These are phyloP conservation scores for Saccharomyces hybrid DNA, from an alignment of 1,139 yeast species.

Conservation along the genomic window DNA sequence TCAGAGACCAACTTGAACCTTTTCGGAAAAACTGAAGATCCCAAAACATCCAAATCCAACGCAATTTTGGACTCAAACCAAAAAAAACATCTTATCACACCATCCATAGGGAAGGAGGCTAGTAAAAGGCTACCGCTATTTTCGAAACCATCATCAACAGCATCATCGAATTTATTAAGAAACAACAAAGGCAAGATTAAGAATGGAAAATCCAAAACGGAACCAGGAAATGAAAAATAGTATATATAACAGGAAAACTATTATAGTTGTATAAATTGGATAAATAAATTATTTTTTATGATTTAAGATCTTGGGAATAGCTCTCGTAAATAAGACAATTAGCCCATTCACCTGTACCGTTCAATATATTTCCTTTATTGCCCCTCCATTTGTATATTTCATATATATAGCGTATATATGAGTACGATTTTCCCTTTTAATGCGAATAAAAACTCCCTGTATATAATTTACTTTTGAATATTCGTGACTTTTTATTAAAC, in stretches of 20 bases:
- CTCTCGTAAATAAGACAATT: background rate
- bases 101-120: background rate
- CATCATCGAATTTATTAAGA: background rate
- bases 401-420: background rate
- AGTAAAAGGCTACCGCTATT: background rate
- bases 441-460: background rate
- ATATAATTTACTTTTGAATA: background rate
- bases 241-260: background rate
- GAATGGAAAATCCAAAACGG: background rate
- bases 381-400: background rate
- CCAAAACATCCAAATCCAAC: background rate
- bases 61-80: background rate
- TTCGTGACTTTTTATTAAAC: background rate
- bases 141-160: background rate
- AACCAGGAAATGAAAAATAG: background rate
- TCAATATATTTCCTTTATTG: background rate
- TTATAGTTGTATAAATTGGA: background rate
- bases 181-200: background rate
- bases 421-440: background rate
- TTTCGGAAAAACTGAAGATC: conserved; percentile 3
- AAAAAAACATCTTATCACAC: background rate
- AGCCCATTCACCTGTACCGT: background rate
- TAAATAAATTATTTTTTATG: background rate
- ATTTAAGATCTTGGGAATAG: background rate
- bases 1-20: conserved; percentile 26